A percentile compares a stretch with the other conserved stretches of the same genome.
Conservation (phyloP, 345 rosid genomes). For the Punica granatum region DNA sequence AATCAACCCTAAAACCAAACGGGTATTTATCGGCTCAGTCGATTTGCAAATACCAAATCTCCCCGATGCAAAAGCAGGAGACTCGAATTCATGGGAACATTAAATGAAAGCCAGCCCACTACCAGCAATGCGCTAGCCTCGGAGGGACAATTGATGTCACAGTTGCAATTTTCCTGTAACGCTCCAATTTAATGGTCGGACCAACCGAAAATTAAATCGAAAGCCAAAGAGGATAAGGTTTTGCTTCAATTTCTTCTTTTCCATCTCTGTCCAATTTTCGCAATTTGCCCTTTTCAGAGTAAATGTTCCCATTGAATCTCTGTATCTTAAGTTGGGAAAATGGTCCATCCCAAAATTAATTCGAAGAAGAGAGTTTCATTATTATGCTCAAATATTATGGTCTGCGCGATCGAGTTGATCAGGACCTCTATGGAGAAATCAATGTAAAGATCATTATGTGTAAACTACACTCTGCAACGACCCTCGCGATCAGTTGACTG, state of each 20-base stretch:
- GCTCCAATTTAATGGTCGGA: not conserved
- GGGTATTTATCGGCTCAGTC: too few relatives aligned
- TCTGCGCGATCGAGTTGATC: not conserved
- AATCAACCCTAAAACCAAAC: too few relatives aligned
- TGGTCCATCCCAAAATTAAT: not conserved
- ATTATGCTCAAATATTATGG: too few relatives aligned
- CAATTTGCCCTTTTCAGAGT: not conserved
- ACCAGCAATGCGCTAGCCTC: too few relatives aligned
- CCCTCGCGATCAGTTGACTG: not conserved
- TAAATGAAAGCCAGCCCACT: too few relatives aligned
- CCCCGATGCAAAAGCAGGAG: too few relatives aligned
- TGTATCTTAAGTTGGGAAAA: not conserved
- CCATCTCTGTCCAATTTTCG: not conserved
- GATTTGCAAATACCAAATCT: too few relatives aligned
- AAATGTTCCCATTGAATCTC: not conserved
- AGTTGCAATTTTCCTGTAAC: too few relatives aligned
- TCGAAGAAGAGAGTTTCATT: too few relatives aligned
- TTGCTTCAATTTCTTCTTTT: too few relatives aligned
- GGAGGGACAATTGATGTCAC: too few relatives aligned
- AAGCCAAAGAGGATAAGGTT: not conserved
- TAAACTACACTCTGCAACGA: not conserved
- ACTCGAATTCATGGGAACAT: too few relatives aligned
- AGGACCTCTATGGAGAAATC: not conserved
- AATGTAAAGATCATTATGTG: not conserved
- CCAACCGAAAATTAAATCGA: not conserved